Base-by-base conservation (phyloP, 805 yeast genomes). In the Kodamaea kakaduensis region DNA sequence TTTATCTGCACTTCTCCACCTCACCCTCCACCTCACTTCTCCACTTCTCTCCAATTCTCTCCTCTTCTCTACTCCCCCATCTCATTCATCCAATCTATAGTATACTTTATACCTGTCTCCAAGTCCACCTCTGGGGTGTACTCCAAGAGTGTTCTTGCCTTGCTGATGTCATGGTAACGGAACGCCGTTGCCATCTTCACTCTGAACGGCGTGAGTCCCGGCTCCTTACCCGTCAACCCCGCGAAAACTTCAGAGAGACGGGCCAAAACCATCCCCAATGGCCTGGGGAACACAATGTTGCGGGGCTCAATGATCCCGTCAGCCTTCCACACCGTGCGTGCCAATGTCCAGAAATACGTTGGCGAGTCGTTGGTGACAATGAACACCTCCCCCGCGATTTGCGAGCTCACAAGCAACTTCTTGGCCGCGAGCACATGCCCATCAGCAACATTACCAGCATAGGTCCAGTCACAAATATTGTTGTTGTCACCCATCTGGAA, bases 401-500 rank as follows among this genome's bases (percentile, higher is more conserved):
- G 47, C 5, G 47, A 47, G 5, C 73, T 64, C 38, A 75, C 67
- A 32, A 86, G 58, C 13, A 89, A 58, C 57, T 80, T 80, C 51
- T 83, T 66, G 5, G 96, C 95, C 1, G 97, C 98, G 33, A 93
- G 66, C 7, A 90, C 90, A 57, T 93, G 99, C 7, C 97, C 82
- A 59, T 88, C 94, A 0, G 98, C 97, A 25, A 94, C 97, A 60
- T 93, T 93, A 9, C 97, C 97, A n/a, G 83, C 97, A 54, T 88
- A 93, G 0, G 97, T 87, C 85, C 96, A 89, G 58, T 93, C 99
- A 51, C 90, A 93, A 37, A 93, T 62, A 55, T 93, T 93, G 57
- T 84, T 78, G 63, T 93, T 93, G 56, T 87, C 94, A 46, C 99
- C 98, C 32, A 93, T 70, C 62, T 93, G 99, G 59, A 86, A 86